Base-by-base conservation (phyloP, 106 monocot species). In the Iris macrosiphon region DNA sequence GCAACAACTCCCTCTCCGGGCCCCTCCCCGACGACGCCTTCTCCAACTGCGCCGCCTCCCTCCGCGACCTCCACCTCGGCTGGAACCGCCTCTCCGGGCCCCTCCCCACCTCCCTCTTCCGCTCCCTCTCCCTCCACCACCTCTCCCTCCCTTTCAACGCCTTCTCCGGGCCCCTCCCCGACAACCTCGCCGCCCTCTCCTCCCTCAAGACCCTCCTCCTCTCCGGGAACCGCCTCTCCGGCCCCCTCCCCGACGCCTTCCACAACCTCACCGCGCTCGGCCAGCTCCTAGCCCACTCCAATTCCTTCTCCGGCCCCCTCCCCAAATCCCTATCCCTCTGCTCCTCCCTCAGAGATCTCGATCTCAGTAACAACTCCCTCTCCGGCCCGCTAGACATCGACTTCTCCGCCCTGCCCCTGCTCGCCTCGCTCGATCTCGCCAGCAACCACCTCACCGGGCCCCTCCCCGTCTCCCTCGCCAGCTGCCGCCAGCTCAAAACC, bases 351-450 rank as follows among this genome's bases (percentile, higher is more conserved):
- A 50, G 44, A 31, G 68, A 63, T 23, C 60, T 88, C 3, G 50
- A 72, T 47, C 63, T 88, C 26, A 64, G 72, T 13, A 88, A 83
- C 47, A 88, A 88, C 58, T 83, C 79, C 4, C 24, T 88, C 0
- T 38, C 26, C 19, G 83, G 88, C 29, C 23, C 16, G 5, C 56
- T 83, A 2, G 63, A 70, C 51, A 25, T 88, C 34, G 59, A 88
- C 61, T 88, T 88, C 58, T 72, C 83, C 38, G 20, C 37, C 2
- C 55, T 83, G 79, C 42, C 60, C 7, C 33, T 49, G 2, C 79
- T 88, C 13, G 32, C 20, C 6, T 61, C 75, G 8, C 67, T 88
- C 50, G 88, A 83, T 46, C 72, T 88, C 23, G 88, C 79, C 2
- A 63, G 75, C 5, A 79, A 83, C 54, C 42, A 72, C 40, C 63